Percentiles rank a stretch among this genome's conserved stretches.
Conservation (phyloP, 2,329 filamentous ascomycete species). For the Cladobotryum mycophilum region DNA sequence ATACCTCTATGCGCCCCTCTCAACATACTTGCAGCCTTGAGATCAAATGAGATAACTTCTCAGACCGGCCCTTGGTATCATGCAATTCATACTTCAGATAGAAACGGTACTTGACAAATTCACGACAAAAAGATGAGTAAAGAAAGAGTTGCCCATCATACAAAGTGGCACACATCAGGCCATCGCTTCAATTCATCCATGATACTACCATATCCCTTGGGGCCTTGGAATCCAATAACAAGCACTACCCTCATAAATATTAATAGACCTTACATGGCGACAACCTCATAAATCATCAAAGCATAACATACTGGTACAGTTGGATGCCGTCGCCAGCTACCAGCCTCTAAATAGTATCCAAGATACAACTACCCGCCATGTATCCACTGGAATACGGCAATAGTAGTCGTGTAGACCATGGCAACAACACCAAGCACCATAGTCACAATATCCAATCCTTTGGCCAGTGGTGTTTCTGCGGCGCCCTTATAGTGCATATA, state of each 20-base stretch:
- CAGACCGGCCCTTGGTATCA: too few relatives aligned
- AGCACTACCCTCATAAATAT: not conserved
- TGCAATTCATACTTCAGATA: too few relatives aligned
- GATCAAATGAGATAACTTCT: too few relatives aligned
- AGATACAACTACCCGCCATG: not conserved
- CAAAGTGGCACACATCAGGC: too few relatives aligned
- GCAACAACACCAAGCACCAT: slow-evolving; percentile 57
- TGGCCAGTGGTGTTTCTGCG: slow-evolving; percentile 49
- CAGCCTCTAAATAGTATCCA: not conserved
- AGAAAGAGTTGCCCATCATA: too few relatives aligned
- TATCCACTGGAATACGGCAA: slow-evolving; percentile 44
- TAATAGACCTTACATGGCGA: not conserved
- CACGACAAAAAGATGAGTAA: not conserved
- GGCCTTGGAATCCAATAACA: too few relatives aligned
- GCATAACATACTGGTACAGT: not conserved
- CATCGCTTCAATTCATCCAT: too few relatives aligned
- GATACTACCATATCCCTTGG: too few relatives aligned
- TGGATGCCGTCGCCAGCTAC: not conserved
- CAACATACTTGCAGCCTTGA: too few relatives aligned
- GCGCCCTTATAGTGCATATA: slow-evolving; percentile 63
- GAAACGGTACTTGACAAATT: too few relatives aligned
- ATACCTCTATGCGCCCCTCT: too few relatives aligned
- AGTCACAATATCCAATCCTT: slow-evolving; percentile 54
- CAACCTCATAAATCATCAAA: not conserved
- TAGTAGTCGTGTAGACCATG: slow-evolving; percentile 65